Percentiles rank a stretch among this genome's conserved stretches.
Evolutionary conservation across 495 filamentous ascomycete species (phyloP).

Genomic region (Penicillium ochrochloron): DNA sequence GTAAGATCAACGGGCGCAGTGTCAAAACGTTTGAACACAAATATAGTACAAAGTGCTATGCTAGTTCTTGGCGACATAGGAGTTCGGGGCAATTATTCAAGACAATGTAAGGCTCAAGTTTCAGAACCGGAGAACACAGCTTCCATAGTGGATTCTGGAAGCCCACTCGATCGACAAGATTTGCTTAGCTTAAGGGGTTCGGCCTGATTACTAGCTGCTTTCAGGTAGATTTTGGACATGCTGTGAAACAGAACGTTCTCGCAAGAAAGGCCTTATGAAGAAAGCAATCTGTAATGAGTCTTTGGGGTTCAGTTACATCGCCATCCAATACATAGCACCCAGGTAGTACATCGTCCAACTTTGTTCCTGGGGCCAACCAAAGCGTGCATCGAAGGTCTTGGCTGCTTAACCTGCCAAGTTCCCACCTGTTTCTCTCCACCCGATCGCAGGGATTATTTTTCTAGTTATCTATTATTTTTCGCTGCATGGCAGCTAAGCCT

Average conservation of each 20-base stretch:
- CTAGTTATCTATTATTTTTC: neutral
- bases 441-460: neutral
- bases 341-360: neutral
- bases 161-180: conserved; percentile 15
- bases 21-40: neutral
- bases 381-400: neutral
- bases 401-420: neutral
- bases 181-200: neutral
- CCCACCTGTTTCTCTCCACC: conserved; percentile 2
- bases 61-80: neutral
- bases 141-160: conserved; percentile 19
- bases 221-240: neutral
- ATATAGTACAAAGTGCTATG: too few species aligned
- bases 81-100: neutral
- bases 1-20: neutral
- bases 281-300: neutral
- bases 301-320: conserved; percentile 5
- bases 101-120: neutral
- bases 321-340: neutral
- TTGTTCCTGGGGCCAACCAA: neutral
- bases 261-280: neutral
- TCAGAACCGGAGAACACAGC: neutral
- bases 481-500: conserved; percentile 8
- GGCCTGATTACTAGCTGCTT: conserved; percentile 2
- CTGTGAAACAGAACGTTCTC: neutral